Conservation (phyloP, 2,329 filamentous ascomycete genomes). For the Apiospora koreana region DNA sequence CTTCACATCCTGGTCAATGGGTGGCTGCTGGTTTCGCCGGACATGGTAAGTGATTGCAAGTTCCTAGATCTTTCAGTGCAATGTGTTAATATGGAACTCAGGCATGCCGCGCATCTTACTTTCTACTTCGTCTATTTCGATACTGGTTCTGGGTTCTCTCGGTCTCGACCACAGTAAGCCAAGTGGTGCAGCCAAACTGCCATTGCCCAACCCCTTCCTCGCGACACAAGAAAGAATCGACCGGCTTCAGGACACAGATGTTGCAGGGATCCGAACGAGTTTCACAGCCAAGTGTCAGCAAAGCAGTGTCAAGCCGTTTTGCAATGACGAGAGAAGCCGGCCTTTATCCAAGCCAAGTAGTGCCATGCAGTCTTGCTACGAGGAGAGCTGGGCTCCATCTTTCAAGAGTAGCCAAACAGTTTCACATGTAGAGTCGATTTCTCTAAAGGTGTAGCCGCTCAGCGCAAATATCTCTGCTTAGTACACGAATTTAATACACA, state of each 20-base stretch:
- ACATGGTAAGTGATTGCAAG: conserved; percentile 18
- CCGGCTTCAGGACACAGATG: conserved; percentile 19
- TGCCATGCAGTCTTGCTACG: background rate
- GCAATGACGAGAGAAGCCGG: conserved; percentile 13
- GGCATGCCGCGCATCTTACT: conserved; percentile 34
- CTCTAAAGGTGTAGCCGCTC: background rate
- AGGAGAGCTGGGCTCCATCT: background rate
- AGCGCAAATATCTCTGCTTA: background rate
- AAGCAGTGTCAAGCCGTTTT: conserved; percentile 23
- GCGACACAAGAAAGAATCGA: conserved; percentile 29
- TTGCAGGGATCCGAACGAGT: conserved; percentile 11
- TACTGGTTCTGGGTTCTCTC: conserved; percentile 25
- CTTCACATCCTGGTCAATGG: conserved; percentile 25
- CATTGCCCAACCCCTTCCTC: conserved; percentile 30
- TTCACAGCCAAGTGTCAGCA: conserved; percentile 13
- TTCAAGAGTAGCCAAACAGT: background rate
- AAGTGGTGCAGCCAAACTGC: conserved; percentile 22
- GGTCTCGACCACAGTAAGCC: conserved; percentile 23
- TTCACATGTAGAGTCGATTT: background rate
- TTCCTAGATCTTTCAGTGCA: no score
- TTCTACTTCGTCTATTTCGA: conserved; percentile 29
- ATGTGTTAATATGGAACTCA: background rate
- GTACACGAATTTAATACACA: no score
- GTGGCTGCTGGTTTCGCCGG: conserved; percentile 29
- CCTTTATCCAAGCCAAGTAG: background rate